Evolutionary conservation across 23 red algal genomes (phyloP).

Genomic region (Pyropia haitanensis): DNA sequence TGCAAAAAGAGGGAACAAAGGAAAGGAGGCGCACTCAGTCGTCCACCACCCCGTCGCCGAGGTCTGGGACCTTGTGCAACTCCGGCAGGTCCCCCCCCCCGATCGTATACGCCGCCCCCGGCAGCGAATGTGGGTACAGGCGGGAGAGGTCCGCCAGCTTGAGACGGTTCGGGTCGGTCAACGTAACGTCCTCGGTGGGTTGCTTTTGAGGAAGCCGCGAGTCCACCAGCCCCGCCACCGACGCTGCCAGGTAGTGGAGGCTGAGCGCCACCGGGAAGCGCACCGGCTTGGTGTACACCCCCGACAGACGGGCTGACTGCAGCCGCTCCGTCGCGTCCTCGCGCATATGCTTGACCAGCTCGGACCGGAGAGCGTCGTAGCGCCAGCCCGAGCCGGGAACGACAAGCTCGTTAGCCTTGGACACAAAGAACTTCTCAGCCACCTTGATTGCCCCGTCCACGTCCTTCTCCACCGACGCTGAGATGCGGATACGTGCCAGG

Average conservation of each 20-base stretch:
- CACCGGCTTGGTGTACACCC: constrained; percentile 72
- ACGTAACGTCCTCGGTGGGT: too few relatives aligned
- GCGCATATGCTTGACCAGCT: constrained; percentile 77
- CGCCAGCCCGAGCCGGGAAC: constrained; percentile 56
- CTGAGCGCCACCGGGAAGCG: constrained; percentile 70
- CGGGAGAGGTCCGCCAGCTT: too few relatives aligned
- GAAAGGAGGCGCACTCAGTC: too few relatives aligned
- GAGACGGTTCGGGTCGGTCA: too few relatives aligned
- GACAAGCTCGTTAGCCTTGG: constrained; percentile 55
- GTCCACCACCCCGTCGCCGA: too few relatives aligned
- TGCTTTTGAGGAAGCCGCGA: too few relatives aligned
- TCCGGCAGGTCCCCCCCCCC: too few relatives aligned
- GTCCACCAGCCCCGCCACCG: too few relatives aligned
- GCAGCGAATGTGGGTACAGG: too few relatives aligned
- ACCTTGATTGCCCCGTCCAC: constrained; percentile 70
- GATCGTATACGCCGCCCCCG: too few relatives aligned
- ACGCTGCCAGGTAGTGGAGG: constrained; percentile 48
- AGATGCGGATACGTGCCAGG: constrained; percentile 73
- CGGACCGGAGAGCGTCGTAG: constrained; percentile 69
- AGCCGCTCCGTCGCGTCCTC: constrained; percentile 93
- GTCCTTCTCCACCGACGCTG: constrained; percentile 83
- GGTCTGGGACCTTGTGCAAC: too few relatives aligned
- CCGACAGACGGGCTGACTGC: constrained; percentile 85
- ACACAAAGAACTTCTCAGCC: constrained; percentile 80
- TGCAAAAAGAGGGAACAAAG: too few relatives aligned